Evolutionary conservation across 2,329 filamentous ascomycete genomes (phyloP).

Genomic region (Neopestalotiopsis sp.): DNA sequence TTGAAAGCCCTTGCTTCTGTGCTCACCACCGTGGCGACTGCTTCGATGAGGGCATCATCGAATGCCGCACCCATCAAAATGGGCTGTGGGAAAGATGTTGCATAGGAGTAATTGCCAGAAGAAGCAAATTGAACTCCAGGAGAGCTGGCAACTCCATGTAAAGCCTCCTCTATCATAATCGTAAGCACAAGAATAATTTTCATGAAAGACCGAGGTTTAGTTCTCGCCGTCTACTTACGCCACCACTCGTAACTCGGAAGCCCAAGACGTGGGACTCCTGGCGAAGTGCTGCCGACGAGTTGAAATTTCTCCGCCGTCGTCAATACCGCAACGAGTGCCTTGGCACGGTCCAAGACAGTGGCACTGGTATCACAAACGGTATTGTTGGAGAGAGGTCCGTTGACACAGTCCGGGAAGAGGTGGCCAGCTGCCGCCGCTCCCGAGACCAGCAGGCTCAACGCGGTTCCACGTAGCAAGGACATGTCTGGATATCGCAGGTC

Average conservation of each 20-base stretch:
- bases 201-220: neutral
- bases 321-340: constrained; percentile 30
- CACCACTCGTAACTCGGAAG: constrained; percentile 66
- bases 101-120: constrained; percentile 32
- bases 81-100: constrained; percentile 38
- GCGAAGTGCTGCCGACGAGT: constrained; percentile 35
- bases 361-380: constrained; percentile 30
- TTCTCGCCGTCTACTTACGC: constrained; percentile 34
- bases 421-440: constrained; percentile 30
- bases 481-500: constrained; percentile 18
- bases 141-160: constrained; percentile 64
- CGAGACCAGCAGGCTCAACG: constrained; percentile 27
- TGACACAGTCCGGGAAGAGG: constrained; percentile 30
- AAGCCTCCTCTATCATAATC: constrained; percentile 51
- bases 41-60: constrained; percentile 36
- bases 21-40: constrained; percentile 34
- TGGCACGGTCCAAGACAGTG: constrained; percentile 26
- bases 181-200: neutral
- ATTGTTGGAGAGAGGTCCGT: constrained; percentile 29
- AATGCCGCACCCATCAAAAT: constrained; percentile 38
- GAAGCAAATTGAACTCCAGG: constrained; percentile 47
- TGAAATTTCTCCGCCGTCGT: constrained; percentile 31
- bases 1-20: constrained; percentile 39
- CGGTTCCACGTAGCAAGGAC: constrained; percentile 24
- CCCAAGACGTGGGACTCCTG: constrained; percentile 61